Evolutionary conservation across 2,329 filamentous ascomycete genomes (phyloP).

Genomic region (Pseudodiploospora longispora): DNA sequence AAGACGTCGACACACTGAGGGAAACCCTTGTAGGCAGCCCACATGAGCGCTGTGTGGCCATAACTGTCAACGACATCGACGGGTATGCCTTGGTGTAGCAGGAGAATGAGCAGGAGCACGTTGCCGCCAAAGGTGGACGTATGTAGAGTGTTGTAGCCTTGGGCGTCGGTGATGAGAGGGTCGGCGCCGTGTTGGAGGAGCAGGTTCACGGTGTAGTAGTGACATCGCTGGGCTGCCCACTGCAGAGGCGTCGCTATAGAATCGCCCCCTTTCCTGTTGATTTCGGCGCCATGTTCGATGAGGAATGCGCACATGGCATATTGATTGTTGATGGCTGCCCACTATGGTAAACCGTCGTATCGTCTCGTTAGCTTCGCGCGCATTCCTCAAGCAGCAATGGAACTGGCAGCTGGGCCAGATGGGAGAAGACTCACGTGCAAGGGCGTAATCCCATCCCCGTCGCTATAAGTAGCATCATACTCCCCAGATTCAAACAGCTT

Average conservation of each 20-base stretch:
- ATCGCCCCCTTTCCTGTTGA: conserved; percentile 93
- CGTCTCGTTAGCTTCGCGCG: neutral
- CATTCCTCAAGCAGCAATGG: too few species aligned
- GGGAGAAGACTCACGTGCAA: conserved; percentile 62
- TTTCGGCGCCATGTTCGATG: conserved; percentile 73
- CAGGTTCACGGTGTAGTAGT: conserved; percentile 93
- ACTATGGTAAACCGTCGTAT: conserved; percentile 46
- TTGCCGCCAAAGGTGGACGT: conserved; percentile 97
- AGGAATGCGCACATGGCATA: conserved; percentile 96
- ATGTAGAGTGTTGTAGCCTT: conserved; percentile 97
- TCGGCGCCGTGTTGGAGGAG: conserved; percentile 88
- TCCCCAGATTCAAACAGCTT: conserved; percentile 79
- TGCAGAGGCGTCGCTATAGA: conserved; percentile 89
- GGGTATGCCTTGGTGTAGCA: conserved; percentile 91
- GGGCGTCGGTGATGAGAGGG: conserved; percentile 81
- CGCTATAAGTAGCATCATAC: conserved; percentile 72
- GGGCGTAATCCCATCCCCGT: conserved; percentile 91
- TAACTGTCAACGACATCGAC: conserved; percentile 86
- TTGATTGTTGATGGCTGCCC: conserved; percentile 98
- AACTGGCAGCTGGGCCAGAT: neutral
- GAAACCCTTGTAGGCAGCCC: conserved; percentile 97
- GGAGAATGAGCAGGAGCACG: conserved; percentile 76
- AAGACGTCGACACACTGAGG: conserved; percentile 88
- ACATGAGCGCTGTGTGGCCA: conserved; percentile 94
- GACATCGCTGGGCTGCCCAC: conserved; percentile 93